Conservation (phyloP, 768 basidiomycete species). For the Pulveroboletus frians region DNA sequence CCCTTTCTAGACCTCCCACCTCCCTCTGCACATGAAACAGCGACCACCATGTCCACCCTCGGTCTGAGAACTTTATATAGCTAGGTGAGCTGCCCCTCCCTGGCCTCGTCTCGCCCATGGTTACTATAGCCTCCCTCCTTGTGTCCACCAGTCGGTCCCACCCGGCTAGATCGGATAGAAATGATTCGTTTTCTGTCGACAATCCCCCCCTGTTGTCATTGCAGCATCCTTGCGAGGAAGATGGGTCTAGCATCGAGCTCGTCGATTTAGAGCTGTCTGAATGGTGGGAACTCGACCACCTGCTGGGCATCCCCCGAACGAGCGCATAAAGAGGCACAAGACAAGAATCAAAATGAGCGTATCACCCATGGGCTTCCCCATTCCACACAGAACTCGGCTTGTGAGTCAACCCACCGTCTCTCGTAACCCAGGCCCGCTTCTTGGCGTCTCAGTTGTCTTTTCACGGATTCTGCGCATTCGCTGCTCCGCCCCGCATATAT, state of each 20-base stretch:
- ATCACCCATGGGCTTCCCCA: constrained; percentile 7
- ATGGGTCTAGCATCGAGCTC: constrained; percentile 48
- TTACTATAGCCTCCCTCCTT: constrained; percentile 25
- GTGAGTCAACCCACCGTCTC: constrained; percentile 26
- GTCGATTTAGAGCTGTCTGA: constrained; percentile 43
- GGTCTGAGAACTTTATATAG: not conserved
- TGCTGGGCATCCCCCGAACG: constrained; percentile 40
- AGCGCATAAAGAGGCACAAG: constrained; percentile 35
- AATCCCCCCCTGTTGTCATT: constrained; percentile 15
- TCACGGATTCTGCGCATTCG: too few species aligned
- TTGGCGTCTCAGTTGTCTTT: constrained; percentile 31
- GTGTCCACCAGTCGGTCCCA: constrained; percentile 8
- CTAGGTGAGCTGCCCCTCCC: constrained; percentile 23
- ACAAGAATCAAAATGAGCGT: constrained; percentile 29
- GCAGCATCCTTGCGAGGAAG: constrained; percentile 35
- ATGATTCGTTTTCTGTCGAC: constrained; percentile 19
- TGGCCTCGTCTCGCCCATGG: constrained; percentile 19
- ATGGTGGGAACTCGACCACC: constrained; percentile 43
- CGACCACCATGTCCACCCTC: too few species aligned
- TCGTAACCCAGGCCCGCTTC: constrained; percentile 27
- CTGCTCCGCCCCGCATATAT: too few species aligned
- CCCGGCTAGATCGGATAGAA: constrained; percentile 20
- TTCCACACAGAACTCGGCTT: constrained; percentile 28
- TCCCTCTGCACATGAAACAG: too few species aligned
- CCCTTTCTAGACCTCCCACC: too few species aligned